phyloP scores from a whole-genome alignment of 1,139 yeast species.

The Lodderomyces pseudojiufengensis region DNA sequence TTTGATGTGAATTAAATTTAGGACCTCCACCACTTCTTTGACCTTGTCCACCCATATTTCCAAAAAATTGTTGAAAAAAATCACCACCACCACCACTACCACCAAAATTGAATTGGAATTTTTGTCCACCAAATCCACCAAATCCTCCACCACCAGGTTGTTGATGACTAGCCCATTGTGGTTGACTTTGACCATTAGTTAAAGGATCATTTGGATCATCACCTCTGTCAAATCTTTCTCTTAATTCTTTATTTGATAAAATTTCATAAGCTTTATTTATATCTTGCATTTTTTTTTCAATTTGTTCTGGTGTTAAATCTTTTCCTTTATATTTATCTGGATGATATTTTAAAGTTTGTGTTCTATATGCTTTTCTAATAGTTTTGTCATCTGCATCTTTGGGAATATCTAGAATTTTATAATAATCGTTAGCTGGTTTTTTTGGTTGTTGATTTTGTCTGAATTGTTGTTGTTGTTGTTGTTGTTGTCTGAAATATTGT shows the following conservation, averaged over 20 bases:
- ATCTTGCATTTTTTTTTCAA: slow-evolving; percentile 83
- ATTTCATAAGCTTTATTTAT: slow-evolving; percentile 93
- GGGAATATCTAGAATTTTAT: slow-evolving; percentile 69
- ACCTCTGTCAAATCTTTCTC: slow-evolving; percentile 66
- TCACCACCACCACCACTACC: slow-evolving; percentile 12
- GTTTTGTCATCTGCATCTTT: slow-evolving; percentile 68
- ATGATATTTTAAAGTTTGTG: slow-evolving; percentile 75
- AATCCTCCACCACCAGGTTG: no score
- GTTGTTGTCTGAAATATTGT: slow-evolving; percentile 47
- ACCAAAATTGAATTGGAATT: slow-evolving; percentile 13
- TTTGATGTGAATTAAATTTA: slow-evolving; percentile 16
- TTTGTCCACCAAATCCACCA: slow-evolving; percentile 9
- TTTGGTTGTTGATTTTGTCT: slow-evolving; percentile 30
- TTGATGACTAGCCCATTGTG: slow-evolving; percentile 13
- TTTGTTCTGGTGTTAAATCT: slow-evolving; percentile 63
- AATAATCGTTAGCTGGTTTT: slow-evolving; percentile 67
- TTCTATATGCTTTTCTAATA: slow-evolving; percentile 77
- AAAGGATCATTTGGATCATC: slow-evolving; percentile 54
- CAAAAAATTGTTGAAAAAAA: slow-evolving; percentile 9
- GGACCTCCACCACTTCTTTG: slow-evolving; percentile 1
- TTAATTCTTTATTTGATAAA: slow-evolving; percentile 61
- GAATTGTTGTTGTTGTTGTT: slow-evolving; percentile 45
- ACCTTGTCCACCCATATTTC: slow-evolving; percentile 9
- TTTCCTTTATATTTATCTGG: slow-evolving; percentile 83
- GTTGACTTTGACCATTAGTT: slow-evolving; percentile 15